Percentiles rank a stretch among this genome's conserved stretches.
phyloP scores from a whole-genome alignment of 441 rosid genomes.

The Monsonia emarginata region DNA sequence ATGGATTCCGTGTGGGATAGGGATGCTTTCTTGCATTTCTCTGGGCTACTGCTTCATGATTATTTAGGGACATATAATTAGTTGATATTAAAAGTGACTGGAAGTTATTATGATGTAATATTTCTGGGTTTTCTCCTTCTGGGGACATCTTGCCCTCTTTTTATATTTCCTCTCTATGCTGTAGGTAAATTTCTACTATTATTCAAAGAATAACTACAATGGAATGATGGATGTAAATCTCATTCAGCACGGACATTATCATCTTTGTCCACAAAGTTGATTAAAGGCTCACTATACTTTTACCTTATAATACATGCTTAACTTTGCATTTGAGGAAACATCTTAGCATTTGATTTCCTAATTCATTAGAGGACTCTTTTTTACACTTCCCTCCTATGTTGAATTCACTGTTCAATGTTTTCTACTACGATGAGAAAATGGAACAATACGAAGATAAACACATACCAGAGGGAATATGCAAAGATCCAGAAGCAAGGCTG shows the following conservation, averaged over 20 bases:
- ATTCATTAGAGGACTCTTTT: background rate
- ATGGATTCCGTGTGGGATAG: background rate
- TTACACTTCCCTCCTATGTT: background rate
- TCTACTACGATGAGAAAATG: background rate
- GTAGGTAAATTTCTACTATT: background rate
- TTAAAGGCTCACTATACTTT: background rate
- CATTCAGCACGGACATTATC: background rate
- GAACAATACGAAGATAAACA: slow-evolving; percentile 4
- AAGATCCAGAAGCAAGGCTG: slow-evolving; percentile 95
- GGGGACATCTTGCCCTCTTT: background rate
- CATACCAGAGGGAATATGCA: slow-evolving; percentile 74
- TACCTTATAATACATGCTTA: background rate
- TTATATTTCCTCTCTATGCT: background rate
- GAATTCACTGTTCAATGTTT: background rate
- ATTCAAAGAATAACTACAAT: background rate
- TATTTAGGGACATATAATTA: background rate
- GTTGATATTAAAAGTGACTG: background rate
- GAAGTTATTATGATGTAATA: background rate
- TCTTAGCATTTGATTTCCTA: background rate
- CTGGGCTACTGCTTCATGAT: background rate
- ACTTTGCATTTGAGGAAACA: background rate
- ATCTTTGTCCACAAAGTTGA: background rate
- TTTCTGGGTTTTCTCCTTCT: background rate
- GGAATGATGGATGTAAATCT: background rate
- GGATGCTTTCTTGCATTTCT: background rate